A percentile compares a stretch with the other conserved stretches of the same genome.
Evolutionary conservation across 495 filamentous ascomycete species (phyloP).

Genomic region (Cryomyces minteri): DNA sequence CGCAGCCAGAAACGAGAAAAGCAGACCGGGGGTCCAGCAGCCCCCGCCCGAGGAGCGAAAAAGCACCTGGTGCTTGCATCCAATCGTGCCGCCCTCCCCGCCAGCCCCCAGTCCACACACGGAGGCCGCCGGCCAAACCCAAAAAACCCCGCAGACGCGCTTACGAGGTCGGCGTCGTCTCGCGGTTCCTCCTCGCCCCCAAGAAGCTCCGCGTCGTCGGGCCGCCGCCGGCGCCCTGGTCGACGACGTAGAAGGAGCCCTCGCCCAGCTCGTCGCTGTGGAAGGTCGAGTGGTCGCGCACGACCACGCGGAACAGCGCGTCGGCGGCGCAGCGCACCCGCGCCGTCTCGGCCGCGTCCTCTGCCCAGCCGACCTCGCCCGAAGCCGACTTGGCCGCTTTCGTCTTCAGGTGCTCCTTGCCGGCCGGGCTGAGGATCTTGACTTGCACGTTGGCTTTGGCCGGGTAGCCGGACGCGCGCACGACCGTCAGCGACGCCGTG

Average conservation of each 20-base stretch:
- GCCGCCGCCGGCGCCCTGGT: conserved; percentile 40
- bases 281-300: conserved; percentile 68
- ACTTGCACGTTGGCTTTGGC: conserved; percentile 58
- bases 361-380: conserved; percentile 44
- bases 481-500: conserved; percentile 60
- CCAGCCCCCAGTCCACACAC: too few relatives aligned
- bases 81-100: too few relatives aligned
- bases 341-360: conserved; percentile 42
- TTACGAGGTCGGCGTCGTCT: background rate
- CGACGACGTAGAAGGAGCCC: conserved; percentile 71
- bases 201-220: background rate
- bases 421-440: conserved; percentile 43
- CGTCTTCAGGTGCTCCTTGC: conserved; percentile 72
- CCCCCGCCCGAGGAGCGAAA: too few relatives aligned
- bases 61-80: too few relatives aligned
- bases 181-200: background rate
- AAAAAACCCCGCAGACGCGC: too few relatives aligned
- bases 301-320: conserved; percentile 67
- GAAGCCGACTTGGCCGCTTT: conserved; percentile 49
- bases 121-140: too few relatives aligned
- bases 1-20: too few relatives aligned
- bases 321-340: conserved; percentile 62
- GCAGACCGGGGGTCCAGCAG: too few relatives aligned
- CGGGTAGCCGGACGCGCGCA: conserved; percentile 66
- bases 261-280: conserved; percentile 74